Evolutionary conservation across 345 rosid species (phyloP).

Genomic region (Brassica carinata): DNA sequence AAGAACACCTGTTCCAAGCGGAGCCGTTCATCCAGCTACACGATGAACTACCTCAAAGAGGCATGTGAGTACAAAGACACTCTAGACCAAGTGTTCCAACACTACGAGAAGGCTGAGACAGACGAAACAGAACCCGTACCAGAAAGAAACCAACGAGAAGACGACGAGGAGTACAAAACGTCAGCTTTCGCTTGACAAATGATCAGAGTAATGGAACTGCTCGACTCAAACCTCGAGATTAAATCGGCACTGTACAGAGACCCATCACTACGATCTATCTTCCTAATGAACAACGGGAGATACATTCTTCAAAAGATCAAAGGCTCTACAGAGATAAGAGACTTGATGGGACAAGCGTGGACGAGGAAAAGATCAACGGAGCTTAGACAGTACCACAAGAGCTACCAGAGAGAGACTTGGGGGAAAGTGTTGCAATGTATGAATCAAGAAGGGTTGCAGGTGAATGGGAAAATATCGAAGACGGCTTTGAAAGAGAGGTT

Average conservation of each 20-base stretch:
- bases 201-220: conserved; percentile 65
- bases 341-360: conserved; percentile 60
- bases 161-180: conserved; percentile 32
- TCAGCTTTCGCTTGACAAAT: conserved; percentile 51
- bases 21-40: conserved; percentile 90
- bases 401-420: conserved; percentile 89
- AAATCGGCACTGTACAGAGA: conserved; percentile 71
- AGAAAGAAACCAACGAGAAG: conserved; percentile 24
- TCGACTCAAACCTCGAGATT: conserved; percentile 62
- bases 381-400: conserved; percentile 76
- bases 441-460: conserved; percentile 67
- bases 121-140: conserved; percentile 24
- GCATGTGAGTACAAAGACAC: conserved; percentile 78
- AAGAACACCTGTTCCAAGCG: conserved; percentile 69
- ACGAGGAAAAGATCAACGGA: conserved; percentile 65
- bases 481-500: conserved; percentile 76
- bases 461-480: conserved; percentile 66
- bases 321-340: conserved; percentile 62
- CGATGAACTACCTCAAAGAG: conserved; percentile 83
- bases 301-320: conserved; percentile 77
- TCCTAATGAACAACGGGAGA: conserved; percentile 93
- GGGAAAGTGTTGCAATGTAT: conserved; percentile 59
- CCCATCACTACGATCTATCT: conserved; percentile 57
- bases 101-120: conserved; percentile 32
- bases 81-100: conserved; percentile 63